Base-by-base conservation (phyloP, 2,329 filamentous ascomycete genomes). In the Alternaria sp. region DNA sequence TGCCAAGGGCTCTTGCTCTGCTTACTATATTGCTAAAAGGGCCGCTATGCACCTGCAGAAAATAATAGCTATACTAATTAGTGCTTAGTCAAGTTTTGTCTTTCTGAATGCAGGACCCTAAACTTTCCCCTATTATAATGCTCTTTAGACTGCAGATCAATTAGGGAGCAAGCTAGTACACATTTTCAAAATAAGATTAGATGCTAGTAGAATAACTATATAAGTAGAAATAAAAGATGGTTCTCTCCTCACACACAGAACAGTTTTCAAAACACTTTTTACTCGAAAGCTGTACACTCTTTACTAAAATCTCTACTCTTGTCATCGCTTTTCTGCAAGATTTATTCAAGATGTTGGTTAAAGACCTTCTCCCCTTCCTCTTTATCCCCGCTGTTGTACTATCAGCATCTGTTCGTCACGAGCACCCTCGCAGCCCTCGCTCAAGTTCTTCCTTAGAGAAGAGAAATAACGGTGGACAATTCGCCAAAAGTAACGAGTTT, bases 321-420 rank as follows among this genome's bases (percentile, higher is more conserved):
- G 23, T 21, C 9, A 33, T 33, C 14, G 28, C 21, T 34, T 33
- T 21, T 17, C 44, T 23, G 44, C 21, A 29, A 48, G 21, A 29
- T 34, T 48, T 31, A 33, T 48, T 48, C 44, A 48, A 48, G 44
- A 48, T 48, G 44, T 29, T 36, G 44, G 36, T 48, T 31, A 48
- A 34, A 48, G 44, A 48, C 33, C 29, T 48, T 31, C 13, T 48
- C 44, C 34, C 44, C 44, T 7, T 48, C 17, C 44, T 48, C 31
- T 29, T 67, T n/a, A 14, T 70, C 29, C 11, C 68, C 40, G 60
- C 61, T 45, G 65, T 70, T 40, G 64, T 66, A 55, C 54, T 67
- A 41, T 66, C 70, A 29, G 70, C 65, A 11, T 41, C 50, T 68
- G 62, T 65, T 39, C 71, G 70, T 29, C 70, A 72, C 56, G 65